A percentile compares a stretch with the other conserved stretches of the same genome.
Conservation (phyloP, 805 yeast species). For the Candida dajiaensis region DNA sequence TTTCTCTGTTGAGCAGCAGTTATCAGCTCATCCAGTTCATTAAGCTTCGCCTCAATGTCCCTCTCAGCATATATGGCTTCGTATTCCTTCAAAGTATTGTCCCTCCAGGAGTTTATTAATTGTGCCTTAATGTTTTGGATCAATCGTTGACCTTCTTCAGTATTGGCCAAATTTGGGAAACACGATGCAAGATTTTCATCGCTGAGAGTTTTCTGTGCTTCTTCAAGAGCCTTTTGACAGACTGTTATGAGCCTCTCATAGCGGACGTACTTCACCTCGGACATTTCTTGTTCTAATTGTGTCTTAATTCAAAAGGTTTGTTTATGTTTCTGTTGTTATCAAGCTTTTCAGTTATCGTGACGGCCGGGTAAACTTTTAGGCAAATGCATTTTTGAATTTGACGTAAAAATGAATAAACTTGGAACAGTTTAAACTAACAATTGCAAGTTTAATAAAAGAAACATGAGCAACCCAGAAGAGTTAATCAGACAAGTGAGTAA, state of each 20-base stretch:
- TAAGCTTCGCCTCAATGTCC: slow-evolving; percentile 32
- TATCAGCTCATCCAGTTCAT: slow-evolving; percentile 41
- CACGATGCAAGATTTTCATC: slow-evolving; percentile 43
- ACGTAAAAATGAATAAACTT: too few relatives aligned
- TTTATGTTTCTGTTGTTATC: slow-evolving; percentile 4
- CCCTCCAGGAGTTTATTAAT: slow-evolving; percentile 40
- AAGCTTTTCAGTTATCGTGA: neutral
- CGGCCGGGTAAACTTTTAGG: neutral
- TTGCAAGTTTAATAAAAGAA: too few relatives aligned
- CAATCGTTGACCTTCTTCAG: slow-evolving; percentile 34
- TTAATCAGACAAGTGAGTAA: slow-evolving; percentile 30
- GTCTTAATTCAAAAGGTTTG: slow-evolving; percentile 13
- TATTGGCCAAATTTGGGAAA: slow-evolving; percentile 41
- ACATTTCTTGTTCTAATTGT: too few relatives aligned
- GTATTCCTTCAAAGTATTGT: slow-evolving; percentile 40
- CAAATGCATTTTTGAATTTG: too few relatives aligned
- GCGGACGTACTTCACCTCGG: slow-evolving; percentile 26
- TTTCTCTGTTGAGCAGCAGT: slow-evolving; percentile 26
- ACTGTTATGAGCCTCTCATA: slow-evolving; percentile 42
- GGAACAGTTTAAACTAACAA: too few relatives aligned
- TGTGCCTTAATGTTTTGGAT: slow-evolving; percentile 42
- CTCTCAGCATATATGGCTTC: slow-evolving; percentile 44
- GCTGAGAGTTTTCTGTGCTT: slow-evolving; percentile 42
- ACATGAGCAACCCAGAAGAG: slow-evolving; percentile 39
- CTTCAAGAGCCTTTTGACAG: slow-evolving; percentile 45